A percentile compares a stretch with the other conserved stretches of the same genome.
phyloP scores from a whole-genome alignment of 441 rosid genomes.

The Syzygium malaccense region DNA sequence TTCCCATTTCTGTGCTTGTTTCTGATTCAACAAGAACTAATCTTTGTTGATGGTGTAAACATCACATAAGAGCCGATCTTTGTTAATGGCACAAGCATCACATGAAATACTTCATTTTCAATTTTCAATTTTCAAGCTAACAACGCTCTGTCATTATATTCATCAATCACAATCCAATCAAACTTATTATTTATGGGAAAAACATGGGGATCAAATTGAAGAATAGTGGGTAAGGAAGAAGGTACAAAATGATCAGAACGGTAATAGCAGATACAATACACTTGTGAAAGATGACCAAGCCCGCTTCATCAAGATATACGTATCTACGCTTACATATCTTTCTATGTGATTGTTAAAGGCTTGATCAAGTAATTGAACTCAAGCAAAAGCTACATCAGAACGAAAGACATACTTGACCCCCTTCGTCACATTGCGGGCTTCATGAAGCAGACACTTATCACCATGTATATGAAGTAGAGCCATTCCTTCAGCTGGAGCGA shows the following conservation, averaged over 20 bases:
- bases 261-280: neutral
- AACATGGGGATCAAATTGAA: neutral
- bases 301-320: neutral
- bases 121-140: neutral
- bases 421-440: conserved; percentile 63
- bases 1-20: neutral
- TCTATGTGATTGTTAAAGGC: neutral
- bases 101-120: neutral
- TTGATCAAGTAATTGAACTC: conserved; percentile 10
- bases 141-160: neutral
- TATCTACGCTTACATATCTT: neutral
- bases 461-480: conserved; percentile 93
- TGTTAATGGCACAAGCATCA: neutral
- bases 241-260: neutral
- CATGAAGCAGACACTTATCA: conserved; percentile 86
- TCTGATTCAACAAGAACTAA: neutral
- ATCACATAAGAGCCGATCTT: neutral
- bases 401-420: conserved; percentile 88
- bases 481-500: conserved; percentile 92
- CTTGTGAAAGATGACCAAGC: neutral
- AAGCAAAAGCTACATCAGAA: conserved; percentile 90
- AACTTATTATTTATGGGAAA: neutral
- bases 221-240: neutral
- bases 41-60: neutral
- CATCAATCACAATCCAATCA: neutral